Base-by-base conservation (phyloP, 1,284 basidiomycete species). In the Somion occarium region DNA sequence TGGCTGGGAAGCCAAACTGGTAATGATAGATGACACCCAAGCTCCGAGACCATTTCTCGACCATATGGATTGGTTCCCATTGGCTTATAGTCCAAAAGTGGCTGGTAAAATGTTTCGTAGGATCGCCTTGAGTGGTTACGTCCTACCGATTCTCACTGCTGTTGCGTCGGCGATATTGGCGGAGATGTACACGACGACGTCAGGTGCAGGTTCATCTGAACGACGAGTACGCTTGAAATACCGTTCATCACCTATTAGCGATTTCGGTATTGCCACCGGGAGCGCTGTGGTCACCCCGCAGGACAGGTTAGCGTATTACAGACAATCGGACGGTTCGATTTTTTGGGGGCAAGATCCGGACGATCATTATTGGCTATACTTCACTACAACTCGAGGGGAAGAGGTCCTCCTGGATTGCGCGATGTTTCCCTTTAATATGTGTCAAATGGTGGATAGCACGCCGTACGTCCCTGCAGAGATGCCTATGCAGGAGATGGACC, bases 401-500 rank as follows among this genome's bases (percentile, higher is more conserved):
- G 37, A 47, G 13, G 38, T 52, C 13, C 23, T 38, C 20, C 25
- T 52, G 22, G 50, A 52, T 19, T 48, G 15, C 23, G 45, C 22
- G 13, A 22, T 52, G 23, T 52, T 41, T 38, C 18, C 50, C 7
- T 41, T 52, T 19, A 48, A 73, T 53, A 64, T 71, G 53, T 65
- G 63, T 51, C 48, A 58, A 2, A 44, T 63, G 45, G 62, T 71
- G 39, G 9, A 53, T 15, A 46, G 56, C 4, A 43, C 38, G 1
- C 60, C 62, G 1, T 73, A 72, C 53, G 44, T 53, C 25, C 55
- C 55, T 3, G 69, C 72, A 9, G 69, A 20, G 24, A 46, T n/a
- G 44, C 7, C 13, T 11, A 30, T 34, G 26, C 5, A 5, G 15
- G 24, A 26, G 26, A n/a, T 12, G 3, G 26, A 46, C 18, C 13